A percentile compares a stretch with the other conserved stretches of the same genome.
Evolutionary conservation across 164 flowering plant genomes (phyloP).

Genomic region (Dillenia turbinata): DNA sequence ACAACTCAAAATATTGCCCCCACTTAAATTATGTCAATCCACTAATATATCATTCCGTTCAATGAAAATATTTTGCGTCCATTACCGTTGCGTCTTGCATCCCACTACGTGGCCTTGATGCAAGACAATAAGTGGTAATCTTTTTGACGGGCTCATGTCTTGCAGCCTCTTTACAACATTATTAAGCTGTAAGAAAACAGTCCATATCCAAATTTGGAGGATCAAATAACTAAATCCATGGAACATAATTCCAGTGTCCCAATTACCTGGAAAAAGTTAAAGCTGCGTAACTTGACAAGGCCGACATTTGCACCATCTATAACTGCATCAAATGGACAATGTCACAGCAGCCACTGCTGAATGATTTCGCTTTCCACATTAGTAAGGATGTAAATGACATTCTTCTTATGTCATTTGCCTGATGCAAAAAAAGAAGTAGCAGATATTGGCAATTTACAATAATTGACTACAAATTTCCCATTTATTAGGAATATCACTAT

Average conservation of each 20-base stretch:
- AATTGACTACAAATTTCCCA: background rate
- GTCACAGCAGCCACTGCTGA: conserved; percentile 81
- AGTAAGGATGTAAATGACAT: conserved; percentile 14
- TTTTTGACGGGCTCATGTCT: conserved; percentile 61
- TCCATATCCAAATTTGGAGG: background rate
- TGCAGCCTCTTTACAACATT: conserved; percentile 50
- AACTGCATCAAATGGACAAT: conserved; percentile 97
- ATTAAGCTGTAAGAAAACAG: conserved; percentile 51
- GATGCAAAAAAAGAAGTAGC: conserved; percentile 11
- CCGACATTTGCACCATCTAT: conserved; percentile 94
- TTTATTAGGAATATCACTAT: background rate
- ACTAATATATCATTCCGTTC: too few species aligned
- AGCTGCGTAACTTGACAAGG: conserved; percentile 32
- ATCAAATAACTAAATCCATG: conserved; percentile 1
- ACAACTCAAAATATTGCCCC: too few species aligned
- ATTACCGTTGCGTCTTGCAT: too few species aligned
- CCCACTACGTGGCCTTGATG: conserved; percentile 67
- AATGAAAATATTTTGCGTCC: too few species aligned
- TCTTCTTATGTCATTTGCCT: conserved; percentile 1
- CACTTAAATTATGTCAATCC: too few species aligned
- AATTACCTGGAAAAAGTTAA: conserved; percentile 66
- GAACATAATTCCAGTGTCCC: background rate
- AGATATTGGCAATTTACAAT: conserved; percentile 5
- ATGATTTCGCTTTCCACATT: conserved; percentile 22
- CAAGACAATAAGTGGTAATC: conserved; percentile 70